Evolutionary conservation across 2,329 filamentous ascomycete species (phyloP).

Genomic region (Fusarium graminum): DNA sequence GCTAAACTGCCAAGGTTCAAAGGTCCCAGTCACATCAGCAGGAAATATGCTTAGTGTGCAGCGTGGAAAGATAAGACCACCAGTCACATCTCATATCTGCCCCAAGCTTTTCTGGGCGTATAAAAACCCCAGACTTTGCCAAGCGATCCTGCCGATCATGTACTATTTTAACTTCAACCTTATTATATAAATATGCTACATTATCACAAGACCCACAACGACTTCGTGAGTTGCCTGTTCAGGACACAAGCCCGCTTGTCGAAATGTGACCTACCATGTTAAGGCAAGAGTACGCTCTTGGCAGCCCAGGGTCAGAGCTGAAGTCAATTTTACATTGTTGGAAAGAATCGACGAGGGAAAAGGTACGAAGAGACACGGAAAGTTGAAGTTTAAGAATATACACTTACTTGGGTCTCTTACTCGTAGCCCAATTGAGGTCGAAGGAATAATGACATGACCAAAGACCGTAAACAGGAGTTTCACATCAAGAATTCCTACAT

Average conservation of each 20-base stretch:
- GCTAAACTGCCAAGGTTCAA: neutral
- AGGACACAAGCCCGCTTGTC: conserved; percentile 1
- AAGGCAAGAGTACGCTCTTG: neutral
- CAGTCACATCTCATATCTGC: neutral
- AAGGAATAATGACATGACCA: too few relatives aligned
- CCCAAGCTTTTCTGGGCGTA: neutral
- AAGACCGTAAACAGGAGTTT: too few relatives aligned
- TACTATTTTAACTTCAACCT: conserved; percentile 19
- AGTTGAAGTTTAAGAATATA: too few relatives aligned
- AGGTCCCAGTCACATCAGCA: neutral
- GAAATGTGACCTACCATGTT: neutral
- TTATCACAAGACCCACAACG: neutral
- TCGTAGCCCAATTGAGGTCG: too few relatives aligned
- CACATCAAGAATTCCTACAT: too few relatives aligned
- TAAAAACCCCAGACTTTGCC: neutral
- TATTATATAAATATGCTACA: neutral
- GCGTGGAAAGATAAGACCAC: conserved; percentile 3
- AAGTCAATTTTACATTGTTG: neutral
- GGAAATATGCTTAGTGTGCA: neutral
- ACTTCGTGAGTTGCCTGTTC: conserved; percentile 9
- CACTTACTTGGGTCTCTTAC: too few relatives aligned
- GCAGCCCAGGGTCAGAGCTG: neutral
- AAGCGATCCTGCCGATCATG: conserved; percentile 11
- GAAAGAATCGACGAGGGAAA: neutral
- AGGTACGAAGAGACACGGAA: too few relatives aligned